Conservation (phyloP, 495 filamentous ascomycete species). For the Ramalina peruviana region DNA sequence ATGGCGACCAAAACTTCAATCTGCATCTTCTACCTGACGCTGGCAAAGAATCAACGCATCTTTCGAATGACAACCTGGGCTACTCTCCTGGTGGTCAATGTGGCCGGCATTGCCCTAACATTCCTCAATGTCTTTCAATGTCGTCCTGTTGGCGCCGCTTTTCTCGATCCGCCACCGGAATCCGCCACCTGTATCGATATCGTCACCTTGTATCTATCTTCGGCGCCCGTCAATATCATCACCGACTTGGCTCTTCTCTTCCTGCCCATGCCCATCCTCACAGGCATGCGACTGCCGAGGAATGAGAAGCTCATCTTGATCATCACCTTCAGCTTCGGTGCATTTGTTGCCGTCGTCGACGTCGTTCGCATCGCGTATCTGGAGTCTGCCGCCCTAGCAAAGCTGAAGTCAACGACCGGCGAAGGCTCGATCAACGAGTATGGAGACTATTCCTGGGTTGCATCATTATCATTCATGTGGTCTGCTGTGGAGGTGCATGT, state of each 20-base stretch:
- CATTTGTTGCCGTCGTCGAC: slow-evolving; percentile 78
- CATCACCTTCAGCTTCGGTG: slow-evolving; percentile 67
- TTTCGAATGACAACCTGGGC: slow-evolving; percentile 57
- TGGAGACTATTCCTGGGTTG: slow-evolving; percentile 56
- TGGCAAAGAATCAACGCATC: slow-evolving; percentile 60
- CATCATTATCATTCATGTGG: slow-evolving; percentile 81
- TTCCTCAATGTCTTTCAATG: slow-evolving; percentile 86
- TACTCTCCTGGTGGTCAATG: slow-evolving; percentile 60
- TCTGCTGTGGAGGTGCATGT: slow-evolving; percentile 75
- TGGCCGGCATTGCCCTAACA: slow-evolving; percentile 63
- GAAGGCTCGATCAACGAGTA: slow-evolving; percentile 23
- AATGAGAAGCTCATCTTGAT: slow-evolving; percentile 77
- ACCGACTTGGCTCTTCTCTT: slow-evolving; percentile 75
- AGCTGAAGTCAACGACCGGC: slow-evolving; percentile 15
- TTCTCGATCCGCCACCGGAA: slow-evolving; percentile 29
- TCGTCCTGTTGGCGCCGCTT: slow-evolving; percentile 52
- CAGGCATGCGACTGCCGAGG: slow-evolving; percentile 64
- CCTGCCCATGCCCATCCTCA: slow-evolving; percentile 78
- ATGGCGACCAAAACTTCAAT: slow-evolving; percentile 88
- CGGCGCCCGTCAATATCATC: slow-evolving; percentile 69
- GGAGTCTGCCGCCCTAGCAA: slow-evolving; percentile 48
- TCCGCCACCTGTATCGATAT: slow-evolving; percentile 53
- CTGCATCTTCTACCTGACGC: slow-evolving; percentile 69
- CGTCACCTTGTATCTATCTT: slow-evolving; percentile 69
- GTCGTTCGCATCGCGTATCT: slow-evolving; percentile 83